Base-by-base conservation (phyloP, 2,329 filamentous ascomycete species). In the Colletotrichum higginsianum region DNA sequence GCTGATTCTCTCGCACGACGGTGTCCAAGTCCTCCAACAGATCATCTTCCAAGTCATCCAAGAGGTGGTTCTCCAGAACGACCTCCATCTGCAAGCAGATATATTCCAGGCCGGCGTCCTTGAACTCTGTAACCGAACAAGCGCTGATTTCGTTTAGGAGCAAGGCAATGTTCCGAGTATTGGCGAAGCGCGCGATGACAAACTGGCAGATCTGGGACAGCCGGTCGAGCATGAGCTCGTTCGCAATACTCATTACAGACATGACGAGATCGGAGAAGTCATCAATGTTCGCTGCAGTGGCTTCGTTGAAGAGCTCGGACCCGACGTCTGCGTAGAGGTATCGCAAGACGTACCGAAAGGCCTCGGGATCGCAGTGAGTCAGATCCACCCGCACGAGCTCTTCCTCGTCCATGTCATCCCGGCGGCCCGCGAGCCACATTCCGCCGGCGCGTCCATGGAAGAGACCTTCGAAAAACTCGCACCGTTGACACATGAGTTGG, bases 151-250 rank as follows among this genome's bases (percentile, higher is more conserved):
- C 92, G 78, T 97, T 98, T 13, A 99, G 86, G 18, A 98, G 86
- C 63, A 92, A 91, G 70, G 94, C 94, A 35, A 98, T 92, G 78
- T 98, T 99, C 35, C 95, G 92, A 6, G 91, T 92, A 60, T 90
- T 94, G n/a, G 95, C 92, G 81, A 96, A 97, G 61, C 89, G 90
- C 46, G 95, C 95, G 71, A 98, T 89, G 26, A 95, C 84, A 70
- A 89, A 91, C 79, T 99, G 96, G 80, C 96, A 98, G 38, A 97
- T 91, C 79, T 98, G 94, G 6, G 94, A 94, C 6, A 99, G 84
- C 8, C 95, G 89, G 79, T 98, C 95, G 57, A 99, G 88, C 95
- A 99, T 98, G 68, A 99, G 84, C 81, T 99, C 96, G 78, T 99
- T 96, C 15, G 95, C 94, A 63, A 94, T 92, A 67, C 91, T 91